Evolutionary conservation across 345 rosid genomes (phyloP).

Genomic region (Cardamine chenopodiifolia): DNA sequence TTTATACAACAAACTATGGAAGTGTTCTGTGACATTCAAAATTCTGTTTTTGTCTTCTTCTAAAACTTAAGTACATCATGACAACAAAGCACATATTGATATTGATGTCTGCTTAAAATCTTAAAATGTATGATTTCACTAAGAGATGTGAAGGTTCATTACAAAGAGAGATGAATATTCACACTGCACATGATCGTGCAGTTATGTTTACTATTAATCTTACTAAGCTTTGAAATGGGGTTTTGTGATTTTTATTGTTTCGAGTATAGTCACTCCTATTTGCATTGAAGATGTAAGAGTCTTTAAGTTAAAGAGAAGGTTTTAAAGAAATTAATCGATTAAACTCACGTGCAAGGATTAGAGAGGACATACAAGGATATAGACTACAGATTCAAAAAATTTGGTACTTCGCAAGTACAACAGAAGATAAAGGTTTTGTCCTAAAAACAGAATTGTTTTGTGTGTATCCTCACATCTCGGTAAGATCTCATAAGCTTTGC

Average conservation of each 20-base stretch:
- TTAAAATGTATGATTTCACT: neutral
- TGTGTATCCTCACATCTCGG: neutral
- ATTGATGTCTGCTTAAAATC: neutral
- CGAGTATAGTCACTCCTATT: too few species aligned
- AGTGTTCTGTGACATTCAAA: neutral
- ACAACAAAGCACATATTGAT: neutral
- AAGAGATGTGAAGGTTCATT: neutral
- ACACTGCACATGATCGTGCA: neutral
- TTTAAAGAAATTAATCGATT: neutral
- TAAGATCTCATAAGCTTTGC: neutral
- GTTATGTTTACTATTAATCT: neutral
- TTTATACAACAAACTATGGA: neutral
- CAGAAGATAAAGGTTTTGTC: neutral
- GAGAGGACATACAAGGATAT: too few species aligned
- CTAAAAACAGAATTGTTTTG: neutral
- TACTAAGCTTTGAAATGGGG: neutral
- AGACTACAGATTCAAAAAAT: too few species aligned
- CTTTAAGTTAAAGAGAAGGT: neutral
- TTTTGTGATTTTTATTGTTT: neutral
- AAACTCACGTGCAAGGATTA: too few species aligned
- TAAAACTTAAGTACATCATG: neutral
- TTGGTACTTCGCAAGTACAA: neutral
- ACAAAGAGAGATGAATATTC: neutral
- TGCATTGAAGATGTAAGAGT: neutral
- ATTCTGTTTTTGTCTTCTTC: neutral